Evolutionary conservation across 768 basidiomycete genomes (phyloP).

Genomic region (Tricholoma furcatifolium): DNA sequence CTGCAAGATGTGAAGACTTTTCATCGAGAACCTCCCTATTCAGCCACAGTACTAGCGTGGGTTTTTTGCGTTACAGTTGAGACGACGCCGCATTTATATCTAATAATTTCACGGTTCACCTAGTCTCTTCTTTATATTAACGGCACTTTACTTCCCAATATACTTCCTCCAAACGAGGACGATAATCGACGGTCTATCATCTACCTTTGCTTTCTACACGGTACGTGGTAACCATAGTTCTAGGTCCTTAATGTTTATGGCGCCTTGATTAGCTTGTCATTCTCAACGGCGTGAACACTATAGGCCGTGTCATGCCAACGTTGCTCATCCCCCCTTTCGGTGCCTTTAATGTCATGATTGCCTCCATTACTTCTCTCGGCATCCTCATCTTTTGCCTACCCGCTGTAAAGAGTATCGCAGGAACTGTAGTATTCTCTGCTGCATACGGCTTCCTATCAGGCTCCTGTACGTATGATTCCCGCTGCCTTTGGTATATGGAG

Average conservation of each 20-base stretch:
- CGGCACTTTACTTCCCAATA: slow-evolving; percentile 48
- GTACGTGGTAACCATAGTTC: slow-evolving; percentile 27
- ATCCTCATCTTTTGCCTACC: slow-evolving; percentile 38
- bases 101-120: too few relatives aligned
- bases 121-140: slow-evolving; percentile 34
- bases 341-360: slow-evolving; percentile 30
- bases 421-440: slow-evolving; percentile 32
- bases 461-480: slow-evolving; percentile 26
- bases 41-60: slow-evolving; percentile 38
- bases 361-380: slow-evolving; percentile 22
- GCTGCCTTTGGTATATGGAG: background rate
- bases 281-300: slow-evolving; percentile 45
- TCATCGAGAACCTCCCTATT: slow-evolving; percentile 42
- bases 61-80: background rate
- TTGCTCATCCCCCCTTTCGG: slow-evolving; percentile 30
- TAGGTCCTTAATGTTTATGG: background rate
- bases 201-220: slow-evolving; percentile 53
- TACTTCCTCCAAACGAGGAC: slow-evolving; percentile 52
- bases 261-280: slow-evolving; percentile 40
- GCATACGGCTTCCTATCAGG: slow-evolving; percentile 44
- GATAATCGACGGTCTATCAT: slow-evolving; percentile 41
- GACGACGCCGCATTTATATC: background rate
- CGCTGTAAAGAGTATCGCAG: slow-evolving; percentile 24
- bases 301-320: slow-evolving; percentile 37
- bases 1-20: slow-evolving; percentile 31